Evolutionary conservation across 2,329 filamentous ascomycete species (phyloP), one percentile per base, ranked within the genome.

Genomic region (Pseudocercospora vitis): DNA sequence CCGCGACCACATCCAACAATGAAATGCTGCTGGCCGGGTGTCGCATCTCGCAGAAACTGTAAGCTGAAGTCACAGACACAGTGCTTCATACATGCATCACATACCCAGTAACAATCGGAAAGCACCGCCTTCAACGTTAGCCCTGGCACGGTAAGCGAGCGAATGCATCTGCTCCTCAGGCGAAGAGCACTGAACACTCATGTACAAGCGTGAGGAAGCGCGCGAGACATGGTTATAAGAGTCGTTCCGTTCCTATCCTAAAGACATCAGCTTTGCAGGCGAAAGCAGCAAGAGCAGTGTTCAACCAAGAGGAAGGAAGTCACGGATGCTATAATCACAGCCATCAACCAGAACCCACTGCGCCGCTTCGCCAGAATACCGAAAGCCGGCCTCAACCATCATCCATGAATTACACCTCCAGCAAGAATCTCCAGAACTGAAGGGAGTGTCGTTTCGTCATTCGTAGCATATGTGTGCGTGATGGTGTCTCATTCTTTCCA

Each of bases 311-410:
- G 37, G 37, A 45, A 45, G 42, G 29, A 45, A 45, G 42, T 24
- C 42, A 45, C 19, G 12, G 14, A 45, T 31, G 29, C n/a, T 45
- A 26, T 6, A 42, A 26, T 31, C 24, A 45, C 42, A 45, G 42
- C 42, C 42, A 45, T 29, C 42, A 45, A 45, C 24, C 42, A 14
- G 14, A 31, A 45, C n/a, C 21, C 4, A 31, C 42, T 45, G 14
- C 42, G 42, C 42, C 42, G n/a, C 24, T 29, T 45, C 42, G 42
- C 42, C 42, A 28, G n/a, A n/a, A 11, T 45, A 45, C n/a, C 42
- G 23, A 45, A 31, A 45, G 42, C 42, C 14, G 42, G 24, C 42
- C 21, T 11, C 24, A 45, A 31, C n/a, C 29, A 28, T 45, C 42
- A 45, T 18, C 26, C 24, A 18, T 16, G 24, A 45, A 45, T 45